Evolutionary conservation across 164 flowering plant genomes (phyloP).

Genomic region (Nelumbo lutea): DNA sequence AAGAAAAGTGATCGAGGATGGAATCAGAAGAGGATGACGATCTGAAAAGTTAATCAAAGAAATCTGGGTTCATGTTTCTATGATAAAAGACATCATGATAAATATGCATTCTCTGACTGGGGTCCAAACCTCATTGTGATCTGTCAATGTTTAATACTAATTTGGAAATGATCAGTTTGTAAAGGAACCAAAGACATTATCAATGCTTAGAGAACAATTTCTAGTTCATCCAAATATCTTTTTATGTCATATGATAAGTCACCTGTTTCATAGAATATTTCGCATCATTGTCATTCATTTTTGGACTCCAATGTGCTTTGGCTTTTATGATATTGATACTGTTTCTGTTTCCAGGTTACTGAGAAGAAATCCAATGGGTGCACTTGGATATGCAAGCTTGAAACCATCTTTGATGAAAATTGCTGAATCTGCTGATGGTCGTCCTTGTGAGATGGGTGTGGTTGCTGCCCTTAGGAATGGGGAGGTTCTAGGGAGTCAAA

Average conservation of each 20-base stretch:
- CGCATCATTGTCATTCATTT: background rate
- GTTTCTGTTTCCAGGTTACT: slow-evolving; percentile 51
- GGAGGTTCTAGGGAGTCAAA: slow-evolving; percentile 90
- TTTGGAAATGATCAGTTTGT: too few species aligned
- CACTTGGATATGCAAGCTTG: slow-evolving; percentile 68
- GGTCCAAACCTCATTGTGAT: too few species aligned
- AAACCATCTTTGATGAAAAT: slow-evolving; percentile 56
- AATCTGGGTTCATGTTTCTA: too few species aligned
- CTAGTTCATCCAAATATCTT: too few species aligned
- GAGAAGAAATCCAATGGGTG: slow-evolving; percentile 96
- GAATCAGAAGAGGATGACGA: too few species aligned
- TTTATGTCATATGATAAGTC: background rate
- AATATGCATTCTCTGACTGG: too few species aligned
- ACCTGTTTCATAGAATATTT: background rate
- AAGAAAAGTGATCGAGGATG: too few species aligned
- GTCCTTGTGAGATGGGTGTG: slow-evolving; percentile 80
- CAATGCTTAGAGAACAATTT: too few species aligned
- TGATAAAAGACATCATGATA: too few species aligned
- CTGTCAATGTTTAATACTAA: too few species aligned
- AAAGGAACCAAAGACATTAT: too few species aligned
- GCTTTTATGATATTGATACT: background rate
- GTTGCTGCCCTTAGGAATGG: slow-evolving; percentile 90
- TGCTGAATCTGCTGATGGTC: slow-evolving; percentile 77
- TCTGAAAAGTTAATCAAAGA: too few species aligned
- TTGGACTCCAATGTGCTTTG: background rate